Evolutionary conservation across 371 early-diverging fungal species (phyloP), one percentile per base, ranked within the genome.

Genomic region (Mortierella sp.): DNA sequence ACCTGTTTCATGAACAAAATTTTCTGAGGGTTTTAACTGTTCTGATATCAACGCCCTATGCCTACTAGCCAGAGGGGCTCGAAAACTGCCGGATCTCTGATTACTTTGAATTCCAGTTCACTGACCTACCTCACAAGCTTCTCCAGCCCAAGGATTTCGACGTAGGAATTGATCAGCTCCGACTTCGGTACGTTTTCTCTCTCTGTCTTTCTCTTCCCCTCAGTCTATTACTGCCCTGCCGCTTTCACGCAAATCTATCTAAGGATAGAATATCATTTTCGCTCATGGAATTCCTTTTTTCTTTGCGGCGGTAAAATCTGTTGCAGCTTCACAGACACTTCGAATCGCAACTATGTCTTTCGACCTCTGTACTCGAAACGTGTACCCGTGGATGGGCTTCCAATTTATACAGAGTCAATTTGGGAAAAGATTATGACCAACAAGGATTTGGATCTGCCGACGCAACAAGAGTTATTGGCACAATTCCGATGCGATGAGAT

Each of bases 401-500:
- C 93, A 30, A 81, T 88, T 19, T 99, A 95, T 81, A 95, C 95
- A 7, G 86, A 92, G 51, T 83, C 90, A 47, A 94, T 99, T 55
- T 99, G 99, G 99, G 89, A 90, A 63, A 95, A 94, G 83, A 94
- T 98, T 48, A 81, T 93, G 61, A 87, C 92, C 67, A 97, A 96
- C 85, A 93, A 93, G 62, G 99, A 98, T 67, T 82, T 99, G 62
- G 99, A 99, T 83, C 81, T 99, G 47, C 99, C 99, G 4, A 97
- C 98, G 3, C 99, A 99, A 79, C 97, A 97, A 82, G 95, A 98
- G 73, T 81, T 99, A 47, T 83, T 99, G 59, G 98, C 99, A 27
- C 98, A 98, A 83, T 98, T 93, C 80, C 92, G 99, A 53, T 99
- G 99, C 79, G 99, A 99, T 64, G 99, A 99, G 78, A 97, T 99